phyloP scores from a whole-genome alignment of 2,329 filamentous ascomycete genomes.

The Chalaropsis ovoidea region DNA sequence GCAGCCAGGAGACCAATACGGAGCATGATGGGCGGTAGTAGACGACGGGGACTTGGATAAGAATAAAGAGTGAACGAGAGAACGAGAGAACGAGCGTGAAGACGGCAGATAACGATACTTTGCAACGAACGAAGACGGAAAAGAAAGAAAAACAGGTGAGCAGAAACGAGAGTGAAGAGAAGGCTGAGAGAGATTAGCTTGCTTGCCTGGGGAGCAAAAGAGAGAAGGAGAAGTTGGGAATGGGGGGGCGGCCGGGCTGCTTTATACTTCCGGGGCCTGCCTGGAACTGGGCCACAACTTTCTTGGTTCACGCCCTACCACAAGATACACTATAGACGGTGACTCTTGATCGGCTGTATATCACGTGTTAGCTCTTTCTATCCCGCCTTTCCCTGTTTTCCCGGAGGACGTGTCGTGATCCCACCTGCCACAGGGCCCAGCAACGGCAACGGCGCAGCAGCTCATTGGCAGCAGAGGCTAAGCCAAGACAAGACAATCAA shows the following conservation, averaged over 20 bases:
- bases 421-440: neutral
- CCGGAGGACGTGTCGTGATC: neutral
- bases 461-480: neutral
- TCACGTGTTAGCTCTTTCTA: neutral
- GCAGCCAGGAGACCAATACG: conserved; percentile 20
- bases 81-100: conserved; percentile 10
- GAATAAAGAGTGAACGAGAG: conserved; percentile 9
- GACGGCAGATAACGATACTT: conserved; percentile 14
- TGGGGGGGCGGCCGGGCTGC: neutral
- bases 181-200: conserved; percentile 20
- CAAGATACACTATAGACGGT: neutral
- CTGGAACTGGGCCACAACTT: neutral
- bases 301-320: neutral
- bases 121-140: conserved; percentile 1
- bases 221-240: neutral
- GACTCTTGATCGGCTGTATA: neutral
- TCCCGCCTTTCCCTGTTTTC: conserved; percentile 4
- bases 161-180: conserved; percentile 14
- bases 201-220: conserved; percentile 16
- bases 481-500: neutral
- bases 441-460: neutral
- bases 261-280: conserved; percentile 1
- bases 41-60: neutral
- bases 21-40: conserved; percentile 20
- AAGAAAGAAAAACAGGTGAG: conserved; percentile 1